These are phyloP conservation scores for Boletus pseudopeckii DNA, from an alignment of 768 basidiomycete genomes.

Conservation along the genomic window DNA sequence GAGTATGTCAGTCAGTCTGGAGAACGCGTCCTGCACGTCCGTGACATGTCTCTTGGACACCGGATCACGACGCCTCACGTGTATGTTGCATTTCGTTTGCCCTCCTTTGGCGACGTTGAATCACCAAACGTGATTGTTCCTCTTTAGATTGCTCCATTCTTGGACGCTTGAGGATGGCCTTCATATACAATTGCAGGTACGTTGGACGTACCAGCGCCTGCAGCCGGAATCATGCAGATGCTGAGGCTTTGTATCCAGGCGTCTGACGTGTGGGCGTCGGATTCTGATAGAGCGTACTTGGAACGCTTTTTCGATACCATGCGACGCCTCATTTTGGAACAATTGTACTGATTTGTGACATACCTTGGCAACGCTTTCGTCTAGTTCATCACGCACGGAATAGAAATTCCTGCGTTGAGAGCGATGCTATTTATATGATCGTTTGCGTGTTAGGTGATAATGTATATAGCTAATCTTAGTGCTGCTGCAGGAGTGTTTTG, in stretches of 20 bases:
- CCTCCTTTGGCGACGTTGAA: too few relatives aligned
- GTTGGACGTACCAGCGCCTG: neutral
- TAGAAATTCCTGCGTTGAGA: too few relatives aligned
- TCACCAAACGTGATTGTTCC: too few relatives aligned
- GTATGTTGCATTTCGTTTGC: neutral
- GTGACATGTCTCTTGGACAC: slow-evolving; percentile 1
- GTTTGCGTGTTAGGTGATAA: too few relatives aligned
- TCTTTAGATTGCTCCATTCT: neutral
- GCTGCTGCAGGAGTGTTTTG: too few relatives aligned
- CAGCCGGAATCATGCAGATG: neutral
- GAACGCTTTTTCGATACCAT: neutral
- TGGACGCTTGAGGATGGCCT: slow-evolving; percentile 1
- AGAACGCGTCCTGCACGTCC: neutral
- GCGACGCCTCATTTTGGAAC: neutral
- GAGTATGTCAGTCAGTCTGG: neutral
- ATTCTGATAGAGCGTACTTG: neutral
- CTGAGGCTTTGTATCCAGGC: neutral
- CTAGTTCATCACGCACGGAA: too few relatives aligned
- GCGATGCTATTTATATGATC: too few relatives aligned
- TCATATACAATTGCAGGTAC: slow-evolving; percentile 2
- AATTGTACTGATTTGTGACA: neutral
- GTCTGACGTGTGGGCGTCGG: neutral
- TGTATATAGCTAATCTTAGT: too few relatives aligned
- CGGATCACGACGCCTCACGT: slow-evolving; percentile 3
- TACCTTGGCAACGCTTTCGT: neutral